Conservation (phyloP, 164 flowering plant species). For the Nelumbo lutea region DNA sequence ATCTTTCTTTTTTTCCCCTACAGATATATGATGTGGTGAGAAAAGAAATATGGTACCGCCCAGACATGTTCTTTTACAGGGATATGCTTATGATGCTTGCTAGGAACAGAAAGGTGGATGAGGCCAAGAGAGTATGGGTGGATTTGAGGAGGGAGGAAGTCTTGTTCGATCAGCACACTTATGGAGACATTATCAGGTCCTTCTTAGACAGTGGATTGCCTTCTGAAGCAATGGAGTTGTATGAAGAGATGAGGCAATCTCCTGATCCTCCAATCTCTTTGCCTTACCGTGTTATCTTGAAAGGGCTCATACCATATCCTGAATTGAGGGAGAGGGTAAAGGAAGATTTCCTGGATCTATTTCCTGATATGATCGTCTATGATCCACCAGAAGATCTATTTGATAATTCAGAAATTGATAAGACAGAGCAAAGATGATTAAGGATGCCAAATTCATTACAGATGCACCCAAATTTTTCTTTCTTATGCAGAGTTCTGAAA, state of each 20-base stretch:
- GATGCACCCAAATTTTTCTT: no score
- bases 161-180: conserved; percentile 86
- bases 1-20: conserved; percentile 1
- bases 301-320: conserved; percentile 86
- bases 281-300: conserved; percentile 85
- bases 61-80: conserved; percentile 95
- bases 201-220: conserved; percentile 68
- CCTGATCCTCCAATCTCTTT: conserved; percentile 78
- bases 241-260: conserved; percentile 82
- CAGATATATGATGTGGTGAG: conserved; percentile 90
- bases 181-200: conserved; percentile 77
- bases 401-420: conserved; percentile 35
- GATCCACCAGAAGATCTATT: conserved; percentile 87
- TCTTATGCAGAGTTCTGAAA: no score
- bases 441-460: background rate
- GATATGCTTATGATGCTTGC: conserved; percentile 98
- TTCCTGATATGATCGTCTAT: conserved; percentile 74
- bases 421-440: conserved; percentile 41
- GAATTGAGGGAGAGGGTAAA: conserved; percentile 90
- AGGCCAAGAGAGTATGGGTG: conserved; percentile 60
- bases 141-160: conserved; percentile 80
- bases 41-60: conserved; percentile 90
- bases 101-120: conserved; percentile 65
- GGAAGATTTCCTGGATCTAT: conserved; percentile 83
- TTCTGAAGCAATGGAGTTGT: conserved; percentile 71